Conservation (phyloP, 1,139 yeast genomes). For the Yamadazyma epiphylla region DNA sequence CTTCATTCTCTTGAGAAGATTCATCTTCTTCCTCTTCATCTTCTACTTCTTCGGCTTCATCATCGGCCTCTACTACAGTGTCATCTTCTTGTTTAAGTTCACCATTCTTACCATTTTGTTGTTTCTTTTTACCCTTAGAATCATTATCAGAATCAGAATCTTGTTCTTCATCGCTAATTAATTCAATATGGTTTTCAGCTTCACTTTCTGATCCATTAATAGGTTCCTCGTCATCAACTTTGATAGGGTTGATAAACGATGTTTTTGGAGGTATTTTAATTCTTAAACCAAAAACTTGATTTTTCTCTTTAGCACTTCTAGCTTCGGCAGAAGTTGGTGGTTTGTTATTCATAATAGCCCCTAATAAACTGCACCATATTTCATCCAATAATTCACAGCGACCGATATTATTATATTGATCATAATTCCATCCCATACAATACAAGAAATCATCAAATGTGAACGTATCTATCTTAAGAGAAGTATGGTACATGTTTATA, state of each 20-base stretch:
- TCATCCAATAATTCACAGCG: conserved; percentile 62
- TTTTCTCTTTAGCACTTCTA: conserved; percentile 22
- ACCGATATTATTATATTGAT: conserved; percentile 39
- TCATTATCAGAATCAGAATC: conserved; percentile 13
- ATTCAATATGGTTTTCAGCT: conserved; percentile 15
- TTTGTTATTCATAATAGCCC: conserved; percentile 40
- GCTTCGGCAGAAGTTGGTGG: conserved; percentile 22
- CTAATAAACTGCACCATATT: conserved; percentile 63
- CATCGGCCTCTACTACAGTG: conserved; percentile 9
- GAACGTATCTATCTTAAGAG: conserved; percentile 63
- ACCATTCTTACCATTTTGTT: conserved; percentile 17
- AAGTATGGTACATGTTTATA: conserved; percentile 64
- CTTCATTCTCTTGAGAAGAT: conserved; percentile 10
- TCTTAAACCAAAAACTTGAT: conserved; percentile 31
- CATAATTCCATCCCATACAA: conserved; percentile 54
- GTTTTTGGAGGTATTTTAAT: conserved; percentile 39
- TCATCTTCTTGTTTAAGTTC: conserved; percentile 29
- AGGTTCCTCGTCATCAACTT: conserved; percentile 15
- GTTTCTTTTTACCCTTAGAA: conserved; percentile 6
- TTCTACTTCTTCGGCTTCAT: conserved; percentile 24
- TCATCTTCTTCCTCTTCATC: conserved; percentile 19
- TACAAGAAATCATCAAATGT: conserved; percentile 77
- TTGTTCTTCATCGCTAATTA: conserved; percentile 22
- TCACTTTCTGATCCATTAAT: conserved; percentile 24
- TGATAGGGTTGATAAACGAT: conserved; percentile 18